These are phyloP conservation scores for Talaromyces liani DNA, from an alignment of 495 filamentous ascomycete genomes.

Conservation along the genomic window DNA sequence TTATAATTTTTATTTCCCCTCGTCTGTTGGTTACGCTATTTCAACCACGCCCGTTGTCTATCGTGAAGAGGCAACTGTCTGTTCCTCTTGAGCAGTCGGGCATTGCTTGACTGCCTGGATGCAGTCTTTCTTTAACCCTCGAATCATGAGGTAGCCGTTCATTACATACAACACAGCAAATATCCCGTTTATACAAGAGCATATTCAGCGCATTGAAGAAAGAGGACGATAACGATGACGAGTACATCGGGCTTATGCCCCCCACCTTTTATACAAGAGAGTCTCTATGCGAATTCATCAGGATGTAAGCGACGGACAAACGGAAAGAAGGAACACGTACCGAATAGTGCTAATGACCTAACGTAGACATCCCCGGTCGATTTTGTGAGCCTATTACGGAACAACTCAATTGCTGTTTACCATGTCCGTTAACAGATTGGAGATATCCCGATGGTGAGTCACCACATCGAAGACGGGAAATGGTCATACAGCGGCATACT, in stretches of 20 bases:
- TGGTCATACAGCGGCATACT: background rate
- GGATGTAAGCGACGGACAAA: conserved; percentile 49
- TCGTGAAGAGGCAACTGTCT: background rate
- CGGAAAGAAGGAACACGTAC: background rate
- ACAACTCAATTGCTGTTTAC: conserved; percentile 67
- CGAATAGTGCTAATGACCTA: conserved; percentile 10
- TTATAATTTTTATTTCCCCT: background rate
- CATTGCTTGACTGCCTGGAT: conserved; percentile 4
- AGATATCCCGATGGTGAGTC: conserved; percentile 66
- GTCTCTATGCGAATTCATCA: conserved; percentile 47
- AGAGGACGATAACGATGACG: background rate
- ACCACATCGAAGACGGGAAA: background rate
- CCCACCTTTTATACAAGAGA: conserved; percentile 55
- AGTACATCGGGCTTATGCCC: conserved; percentile 45
- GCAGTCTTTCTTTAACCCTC: conserved; percentile 3
- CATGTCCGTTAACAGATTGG: conserved; percentile 82
- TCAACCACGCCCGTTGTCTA: conserved; percentile 7
- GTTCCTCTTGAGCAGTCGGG: background rate
- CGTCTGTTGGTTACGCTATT: background rate
- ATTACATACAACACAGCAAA: conserved; percentile 1
- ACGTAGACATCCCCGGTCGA: conserved; percentile 60
- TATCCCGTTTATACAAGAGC: background rate
- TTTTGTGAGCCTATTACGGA: conserved; percentile 44
- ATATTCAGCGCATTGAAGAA: background rate
- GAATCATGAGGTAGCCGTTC: conserved; percentile 6